A percentile compares a stretch with the other conserved stretches of the same genome.
These are phyloP conservation scores for Carallia brachiata DNA, from an alignment of 345 rosid genomes.

Conservation along the genomic window DNA sequence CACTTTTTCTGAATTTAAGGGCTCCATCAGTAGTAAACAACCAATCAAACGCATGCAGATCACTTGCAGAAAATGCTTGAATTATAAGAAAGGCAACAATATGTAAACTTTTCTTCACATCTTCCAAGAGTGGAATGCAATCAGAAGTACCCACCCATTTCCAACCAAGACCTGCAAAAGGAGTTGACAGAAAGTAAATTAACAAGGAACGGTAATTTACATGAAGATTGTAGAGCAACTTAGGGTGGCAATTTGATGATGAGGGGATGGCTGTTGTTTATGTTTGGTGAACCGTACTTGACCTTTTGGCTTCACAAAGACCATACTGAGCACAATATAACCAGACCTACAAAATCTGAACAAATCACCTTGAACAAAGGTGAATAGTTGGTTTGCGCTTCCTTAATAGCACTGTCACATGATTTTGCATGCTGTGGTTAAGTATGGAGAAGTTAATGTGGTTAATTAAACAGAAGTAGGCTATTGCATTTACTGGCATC, in stretches of 20 bases:
- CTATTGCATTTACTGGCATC: too few species aligned
- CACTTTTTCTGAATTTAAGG: too few species aligned
- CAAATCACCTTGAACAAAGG: too few species aligned
- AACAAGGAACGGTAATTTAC: background rate
- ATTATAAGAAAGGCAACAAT: background rate
- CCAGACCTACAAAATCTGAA: background rate
- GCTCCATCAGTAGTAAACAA: too few species aligned
- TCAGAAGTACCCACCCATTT: conserved; percentile 64
- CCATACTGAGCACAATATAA: background rate
- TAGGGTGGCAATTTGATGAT: background rate
- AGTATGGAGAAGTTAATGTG: too few species aligned
- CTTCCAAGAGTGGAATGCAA: conserved; percentile 3
- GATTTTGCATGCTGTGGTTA: too few species aligned
- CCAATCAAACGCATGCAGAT: background rate
- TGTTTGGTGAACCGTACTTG: background rate
- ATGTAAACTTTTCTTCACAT: conserved; percentile 1
- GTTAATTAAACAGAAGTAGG: too few species aligned
- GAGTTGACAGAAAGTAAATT: conserved; percentile 2
- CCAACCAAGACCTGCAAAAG: conserved; percentile 79
- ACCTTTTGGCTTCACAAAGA: background rate
- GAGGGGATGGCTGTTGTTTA: background rate
- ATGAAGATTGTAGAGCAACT: conserved; percentile 1
- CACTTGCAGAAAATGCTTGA: background rate
- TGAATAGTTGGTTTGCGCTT: too few species aligned
- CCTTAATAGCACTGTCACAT: too few species aligned